phyloP scores from a whole-genome alignment of 2,329 filamentous ascomycete species.

The Alternaria longipes region DNA sequence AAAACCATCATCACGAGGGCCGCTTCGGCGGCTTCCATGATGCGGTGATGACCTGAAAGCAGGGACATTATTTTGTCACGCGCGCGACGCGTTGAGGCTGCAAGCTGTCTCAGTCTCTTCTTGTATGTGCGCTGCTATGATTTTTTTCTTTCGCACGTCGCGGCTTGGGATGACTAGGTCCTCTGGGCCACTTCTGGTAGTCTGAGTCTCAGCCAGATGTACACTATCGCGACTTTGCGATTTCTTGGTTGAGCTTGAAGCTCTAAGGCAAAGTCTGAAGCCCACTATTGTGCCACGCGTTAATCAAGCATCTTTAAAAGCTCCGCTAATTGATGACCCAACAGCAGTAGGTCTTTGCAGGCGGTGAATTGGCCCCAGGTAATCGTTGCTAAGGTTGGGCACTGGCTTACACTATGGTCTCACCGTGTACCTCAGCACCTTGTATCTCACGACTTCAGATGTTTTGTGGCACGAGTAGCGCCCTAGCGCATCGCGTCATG shows the following conservation, averaged over 20 bases:
- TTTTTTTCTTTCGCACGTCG: slow-evolving; percentile 12
- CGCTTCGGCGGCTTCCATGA: slow-evolving; percentile 69
- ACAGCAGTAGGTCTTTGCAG: not conserved
- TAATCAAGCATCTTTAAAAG: not conserved
- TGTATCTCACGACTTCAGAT: not conserved
- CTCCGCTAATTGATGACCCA: slow-evolving; percentile 16
- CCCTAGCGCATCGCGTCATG: not conserved
- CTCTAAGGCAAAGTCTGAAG: slow-evolving; percentile 50
- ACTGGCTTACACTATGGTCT: not conserved
- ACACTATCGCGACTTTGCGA: slow-evolving; percentile 39
- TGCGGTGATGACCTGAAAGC: slow-evolving; percentile 73
- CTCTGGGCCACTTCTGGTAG: slow-evolving; percentile 51
- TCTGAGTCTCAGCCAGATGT: slow-evolving; percentile 50
- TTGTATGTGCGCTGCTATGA: slow-evolving; percentile 32
- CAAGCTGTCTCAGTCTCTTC: slow-evolving; percentile 18
- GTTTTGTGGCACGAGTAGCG: not conserved
- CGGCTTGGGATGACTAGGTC: slow-evolving; percentile 46
- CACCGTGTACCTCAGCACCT: slow-evolving; percentile 2
- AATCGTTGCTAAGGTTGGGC: not conserved
- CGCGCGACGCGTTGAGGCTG: slow-evolving; percentile 31
- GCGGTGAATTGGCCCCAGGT: not conserved
- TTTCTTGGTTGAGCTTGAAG: slow-evolving; percentile 50
- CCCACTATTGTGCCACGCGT: not conserved
- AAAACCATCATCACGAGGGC: slow-evolving; percentile 86
- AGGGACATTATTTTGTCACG: slow-evolving; percentile 61